Evolutionary conservation across 2,329 filamentous ascomycete genomes (phyloP).

Genomic region (Ilyonectria robusta): DNA sequence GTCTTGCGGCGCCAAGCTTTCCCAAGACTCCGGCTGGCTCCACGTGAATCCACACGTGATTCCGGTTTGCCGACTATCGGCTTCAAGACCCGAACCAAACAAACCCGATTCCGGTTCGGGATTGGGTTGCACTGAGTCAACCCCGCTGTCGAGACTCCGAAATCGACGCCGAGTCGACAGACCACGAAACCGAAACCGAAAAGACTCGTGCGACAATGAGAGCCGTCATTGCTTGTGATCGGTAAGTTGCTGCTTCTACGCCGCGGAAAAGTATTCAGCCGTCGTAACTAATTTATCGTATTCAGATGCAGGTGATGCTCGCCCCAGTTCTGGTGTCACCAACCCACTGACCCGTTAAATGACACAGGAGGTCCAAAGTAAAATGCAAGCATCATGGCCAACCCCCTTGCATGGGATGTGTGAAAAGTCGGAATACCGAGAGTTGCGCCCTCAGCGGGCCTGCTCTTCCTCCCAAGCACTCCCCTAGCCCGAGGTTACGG

Average conservation of each 20-base stretch:
- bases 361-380: constrained; percentile 42
- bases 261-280: neutral
- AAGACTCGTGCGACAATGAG: constrained; percentile 32
- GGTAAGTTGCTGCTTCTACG: constrained; percentile 20
- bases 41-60: neutral
- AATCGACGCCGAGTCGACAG: neutral
- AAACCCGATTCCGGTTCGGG: constrained; percentile 4
- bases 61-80: neutral
- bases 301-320: constrained; percentile 43
- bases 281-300: neutral
- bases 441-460: constrained; percentile 41
- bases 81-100: neutral
- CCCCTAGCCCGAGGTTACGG: constrained; percentile 9
- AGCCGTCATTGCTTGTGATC: constrained; percentile 44
- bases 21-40: neutral
- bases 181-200: neutral
- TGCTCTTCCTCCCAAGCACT: neutral
- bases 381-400: constrained; percentile 44
- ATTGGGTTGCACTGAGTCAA: neutral
- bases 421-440: constrained; percentile 33
- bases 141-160: neutral
- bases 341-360: constrained; percentile 1
- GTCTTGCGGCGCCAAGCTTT: neutral
- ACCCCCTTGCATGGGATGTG: constrained; percentile 42
- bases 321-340: neutral